Conservation (phyloP, 2,329 filamentous ascomycete species). For the Phyllosticta citribraziliensis region DNA sequence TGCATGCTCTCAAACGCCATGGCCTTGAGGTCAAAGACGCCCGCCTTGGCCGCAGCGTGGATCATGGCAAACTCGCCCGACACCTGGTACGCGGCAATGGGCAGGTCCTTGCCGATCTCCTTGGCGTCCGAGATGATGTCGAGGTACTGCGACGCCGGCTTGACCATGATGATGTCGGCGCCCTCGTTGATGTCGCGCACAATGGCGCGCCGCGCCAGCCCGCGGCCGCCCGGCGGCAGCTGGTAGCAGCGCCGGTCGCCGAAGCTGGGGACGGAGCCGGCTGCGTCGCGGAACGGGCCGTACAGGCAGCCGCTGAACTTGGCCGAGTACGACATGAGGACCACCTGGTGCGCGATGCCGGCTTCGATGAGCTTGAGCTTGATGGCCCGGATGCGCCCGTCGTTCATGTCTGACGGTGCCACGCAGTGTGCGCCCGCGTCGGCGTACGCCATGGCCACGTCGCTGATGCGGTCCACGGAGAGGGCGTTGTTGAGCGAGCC, state of each 20-base stretch:
- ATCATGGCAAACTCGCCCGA: conserved; percentile 98
- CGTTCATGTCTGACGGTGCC: conserved; percentile 97
- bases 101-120: conserved; percentile 82
- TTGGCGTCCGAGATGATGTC: conserved; percentile 98
- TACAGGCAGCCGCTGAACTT: conserved; percentile 97
- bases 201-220: conserved; percentile 84
- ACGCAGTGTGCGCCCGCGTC: conserved; percentile 92
- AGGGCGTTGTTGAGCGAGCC: conserved; percentile 86
- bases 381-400: conserved; percentile 92
- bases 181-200: conserved; percentile 83
- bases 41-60: conserved; percentile 86
- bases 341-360: conserved; percentile 79
- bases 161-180: conserved; percentile 98
- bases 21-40: conserved; percentile 86
- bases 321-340: conserved; percentile 95
- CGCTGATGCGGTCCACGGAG: conserved; percentile 87
- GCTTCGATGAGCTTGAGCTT: conserved; percentile 96
- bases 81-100: conserved; percentile 92
- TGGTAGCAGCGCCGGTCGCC: conserved; percentile 97
- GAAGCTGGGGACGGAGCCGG: conserved; percentile 81
- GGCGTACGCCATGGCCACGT: conserved; percentile 98
- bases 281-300: conserved; percentile 93
- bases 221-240: conserved; percentile 82
- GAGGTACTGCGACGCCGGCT: conserved; percentile 89
- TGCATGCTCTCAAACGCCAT: conserved; percentile 95